Percentiles rank a stretch among this genome's conserved stretches.
Evolutionary conservation across 495 filamentous ascomycete species (phyloP).

Genomic region (Penicillium antarcticum): DNA sequence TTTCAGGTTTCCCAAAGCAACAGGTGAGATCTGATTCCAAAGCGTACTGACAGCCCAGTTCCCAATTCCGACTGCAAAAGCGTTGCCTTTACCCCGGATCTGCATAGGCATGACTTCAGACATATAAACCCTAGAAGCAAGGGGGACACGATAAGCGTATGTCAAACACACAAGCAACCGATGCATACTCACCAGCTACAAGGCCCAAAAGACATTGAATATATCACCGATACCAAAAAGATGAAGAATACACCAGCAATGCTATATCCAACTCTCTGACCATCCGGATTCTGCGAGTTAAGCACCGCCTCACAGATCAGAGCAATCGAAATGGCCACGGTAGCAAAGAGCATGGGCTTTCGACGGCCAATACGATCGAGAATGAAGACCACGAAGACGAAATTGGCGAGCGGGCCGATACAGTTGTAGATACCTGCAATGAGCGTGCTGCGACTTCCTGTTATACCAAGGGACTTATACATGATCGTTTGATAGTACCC

Average conservation of each 20-base stretch:
- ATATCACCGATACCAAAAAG: conserved; percentile 46
- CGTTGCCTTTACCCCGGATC: conserved; percentile 46
- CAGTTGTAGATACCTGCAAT: conserved; percentile 61
- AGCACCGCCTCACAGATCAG: conserved; percentile 42
- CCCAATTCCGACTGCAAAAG: conserved; percentile 43
- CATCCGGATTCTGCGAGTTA: conserved; percentile 37
- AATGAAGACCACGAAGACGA: conserved; percentile 44
- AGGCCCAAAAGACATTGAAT: conserved; percentile 45
- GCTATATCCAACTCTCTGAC: conserved; percentile 29
- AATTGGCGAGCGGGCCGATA: conserved; percentile 49
- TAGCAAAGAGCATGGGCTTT: conserved; percentile 37
- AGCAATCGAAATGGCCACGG: conserved; percentile 36
- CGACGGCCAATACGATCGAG: conserved; percentile 39
- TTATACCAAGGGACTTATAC: conserved; percentile 56
- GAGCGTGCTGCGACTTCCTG: conserved; percentile 46
- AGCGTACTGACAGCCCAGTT: conserved; percentile 51
- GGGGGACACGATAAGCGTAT: background rate
- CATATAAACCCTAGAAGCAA: conserved; percentile 38
- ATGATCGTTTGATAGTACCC: conserved; percentile 59
- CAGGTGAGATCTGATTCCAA: conserved; percentile 49
- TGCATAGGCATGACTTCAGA: conserved; percentile 50
- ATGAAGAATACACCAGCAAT: conserved; percentile 49
- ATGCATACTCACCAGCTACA: conserved; percentile 35
- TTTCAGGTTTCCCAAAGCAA: conserved; percentile 37
- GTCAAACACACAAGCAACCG: background rate